Evolutionary conservation across 139 green algal genomes (phyloP).

Genomic region (Volvox africanus): DNA sequence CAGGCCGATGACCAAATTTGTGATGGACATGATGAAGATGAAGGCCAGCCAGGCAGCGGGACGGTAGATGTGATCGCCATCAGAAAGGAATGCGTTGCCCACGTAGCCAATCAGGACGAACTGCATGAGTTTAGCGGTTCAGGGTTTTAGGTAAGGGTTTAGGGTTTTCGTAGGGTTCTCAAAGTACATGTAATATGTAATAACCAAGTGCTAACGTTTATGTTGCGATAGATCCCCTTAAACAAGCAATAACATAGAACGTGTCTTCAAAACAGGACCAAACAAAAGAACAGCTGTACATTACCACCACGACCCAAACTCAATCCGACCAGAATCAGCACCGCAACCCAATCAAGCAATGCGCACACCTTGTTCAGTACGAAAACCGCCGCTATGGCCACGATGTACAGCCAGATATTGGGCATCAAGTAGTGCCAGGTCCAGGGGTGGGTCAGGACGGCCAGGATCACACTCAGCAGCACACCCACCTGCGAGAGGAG

Average conservation of each 20-base stretch:
- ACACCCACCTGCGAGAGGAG: conserved; percentile 38
- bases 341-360: too few species aligned
- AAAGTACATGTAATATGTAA: too few species aligned
- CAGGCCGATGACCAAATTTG: conserved; percentile 53
- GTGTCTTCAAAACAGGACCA: too few species aligned
- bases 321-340: too few species aligned
- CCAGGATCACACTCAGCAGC: conserved; percentile 16
- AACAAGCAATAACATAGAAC: too few species aligned
- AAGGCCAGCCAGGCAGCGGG: conserved; percentile 52
- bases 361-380: conserved; percentile 42
- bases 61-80: conserved; percentile 49
- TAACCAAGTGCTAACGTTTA: too few species aligned
- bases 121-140: not conserved
- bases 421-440: conserved; percentile 39
- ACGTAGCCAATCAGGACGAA: conserved; percentile 44
- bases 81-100: conserved; percentile 44
- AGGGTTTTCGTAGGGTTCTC: too few species aligned
- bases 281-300: too few species aligned
- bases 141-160: too few species aligned
- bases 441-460: conserved; percentile 36
- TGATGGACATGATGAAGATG: conserved; percentile 48
- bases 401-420: conserved; percentile 36
- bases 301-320: too few species aligned
- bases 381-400: conserved; percentile 10
- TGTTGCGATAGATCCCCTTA: too few species aligned